A percentile compares a stretch with the other conserved stretches of the same genome.
Evolutionary conservation across 345 rosid species (phyloP).

Genomic region (Gossypium ekmanianum): DNA sequence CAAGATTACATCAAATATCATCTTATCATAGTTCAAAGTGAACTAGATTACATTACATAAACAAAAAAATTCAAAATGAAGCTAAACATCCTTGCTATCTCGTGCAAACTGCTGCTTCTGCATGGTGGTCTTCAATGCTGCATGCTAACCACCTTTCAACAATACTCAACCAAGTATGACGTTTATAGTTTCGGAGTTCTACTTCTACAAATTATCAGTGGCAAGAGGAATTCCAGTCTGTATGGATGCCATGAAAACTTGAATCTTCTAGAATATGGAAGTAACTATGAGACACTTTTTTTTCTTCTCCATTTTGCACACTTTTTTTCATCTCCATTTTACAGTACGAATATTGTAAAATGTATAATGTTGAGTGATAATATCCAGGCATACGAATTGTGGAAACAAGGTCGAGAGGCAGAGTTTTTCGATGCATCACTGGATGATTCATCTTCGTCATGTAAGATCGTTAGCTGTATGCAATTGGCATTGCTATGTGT

Average conservation of each 20-base stretch:
- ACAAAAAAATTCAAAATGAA: no score
- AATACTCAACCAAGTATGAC: constrained; percentile 44
- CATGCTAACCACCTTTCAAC: no score
- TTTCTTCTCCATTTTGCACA: neutral
- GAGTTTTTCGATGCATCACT: constrained; percentile 16
- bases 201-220: constrained; percentile 44
- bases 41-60: no score
- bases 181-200: constrained; percentile 53
- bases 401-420: neutral
- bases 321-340: no score
- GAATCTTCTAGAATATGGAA: constrained; percentile 37
- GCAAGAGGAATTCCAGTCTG: constrained; percentile 29
- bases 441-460: constrained; percentile 9
- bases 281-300: neutral
- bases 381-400: constrained; percentile 16
- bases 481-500: constrained; percentile 14
- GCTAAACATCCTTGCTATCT: no score
- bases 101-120: no score
- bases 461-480: constrained; percentile 13
- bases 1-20: no score
- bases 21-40: no score
- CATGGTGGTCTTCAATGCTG: no score
- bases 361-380: neutral
- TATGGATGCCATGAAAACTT: constrained; percentile 34
- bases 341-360: neutral